These are phyloP conservation scores for Juglanconis juglandina DNA, from an alignment of 2,329 filamentous ascomycete species.

Conservation along the genomic window DNA sequence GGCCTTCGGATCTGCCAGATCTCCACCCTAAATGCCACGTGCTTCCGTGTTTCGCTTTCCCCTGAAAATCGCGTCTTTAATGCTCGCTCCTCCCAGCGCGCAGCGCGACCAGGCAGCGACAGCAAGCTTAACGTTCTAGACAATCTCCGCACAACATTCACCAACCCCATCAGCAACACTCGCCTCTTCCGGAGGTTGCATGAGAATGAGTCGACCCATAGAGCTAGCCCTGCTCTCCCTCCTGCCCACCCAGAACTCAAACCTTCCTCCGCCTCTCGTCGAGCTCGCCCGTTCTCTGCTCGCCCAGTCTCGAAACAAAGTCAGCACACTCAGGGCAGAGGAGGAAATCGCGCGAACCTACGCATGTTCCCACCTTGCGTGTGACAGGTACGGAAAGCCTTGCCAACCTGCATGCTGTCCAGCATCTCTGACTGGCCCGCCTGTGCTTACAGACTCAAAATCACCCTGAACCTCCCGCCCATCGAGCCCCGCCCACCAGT, in stretches of 20 bases:
- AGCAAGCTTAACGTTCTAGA: neutral
- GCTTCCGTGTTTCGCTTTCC: slow-evolving; percentile 9
- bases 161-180: neutral
- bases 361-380: slow-evolving; percentile 85
- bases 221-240: slow-evolving; percentile 71
- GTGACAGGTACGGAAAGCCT: slow-evolving; percentile 62
- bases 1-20: neutral
- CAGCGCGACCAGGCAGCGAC: too few species aligned
- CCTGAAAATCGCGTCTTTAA: slow-evolving; percentile 7
- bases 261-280: slow-evolving; percentile 66
- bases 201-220: slow-evolving; percentile 67
- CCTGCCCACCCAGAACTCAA: slow-evolving; percentile 67
- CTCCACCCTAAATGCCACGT: slow-evolving; percentile 4
- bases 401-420: neutral
- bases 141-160: neutral
- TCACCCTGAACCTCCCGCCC: slow-evolving; percentile 69
- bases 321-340: slow-evolving; percentile 73
- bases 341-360: slow-evolving; percentile 85
- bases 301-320: slow-evolving; percentile 74
- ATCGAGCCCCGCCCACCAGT: slow-evolving; percentile 75
- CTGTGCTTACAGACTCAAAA: slow-evolving; percentile 60
- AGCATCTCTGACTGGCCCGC: neutral
- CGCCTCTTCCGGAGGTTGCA: neutral
- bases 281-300: slow-evolving; percentile 71
- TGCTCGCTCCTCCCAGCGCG: neutral